phyloP scores from a whole-genome alignment of 768 basidiomycete species.

The Tulasnella calospora region DNA sequence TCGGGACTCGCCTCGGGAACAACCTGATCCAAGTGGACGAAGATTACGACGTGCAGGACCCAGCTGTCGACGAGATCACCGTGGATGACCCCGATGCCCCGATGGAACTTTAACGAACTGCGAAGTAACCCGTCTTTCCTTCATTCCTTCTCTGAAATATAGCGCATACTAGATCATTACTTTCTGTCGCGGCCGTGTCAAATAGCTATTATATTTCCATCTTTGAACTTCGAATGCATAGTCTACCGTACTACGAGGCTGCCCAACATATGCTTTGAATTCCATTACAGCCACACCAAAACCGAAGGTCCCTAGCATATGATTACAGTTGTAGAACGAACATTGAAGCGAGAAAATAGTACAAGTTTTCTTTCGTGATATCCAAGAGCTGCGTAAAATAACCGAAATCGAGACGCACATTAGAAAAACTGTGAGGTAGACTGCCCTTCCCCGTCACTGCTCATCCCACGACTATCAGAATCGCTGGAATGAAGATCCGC shows the following conservation, averaged over 20 bases:
- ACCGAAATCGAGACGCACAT: neutral
- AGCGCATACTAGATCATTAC: neutral
- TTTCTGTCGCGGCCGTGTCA: neutral
- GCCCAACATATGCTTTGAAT: neutral
- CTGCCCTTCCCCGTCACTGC: neutral
- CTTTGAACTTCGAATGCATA: neutral
- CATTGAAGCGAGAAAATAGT: neutral
- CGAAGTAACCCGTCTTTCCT: neutral
- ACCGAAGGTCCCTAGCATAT: neutral
- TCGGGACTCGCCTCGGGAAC: neutral
- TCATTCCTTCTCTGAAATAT: neutral
- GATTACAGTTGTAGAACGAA: neutral
- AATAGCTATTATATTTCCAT: neutral
- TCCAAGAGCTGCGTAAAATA: neutral
- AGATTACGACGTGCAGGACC: slow-evolving; percentile 3
- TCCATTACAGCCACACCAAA: neutral
- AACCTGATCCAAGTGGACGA: neutral
- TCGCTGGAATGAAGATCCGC: neutral
- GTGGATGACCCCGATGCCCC: neutral
- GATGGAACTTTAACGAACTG: neutral
- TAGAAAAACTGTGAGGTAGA: neutral
- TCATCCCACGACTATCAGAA: neutral
- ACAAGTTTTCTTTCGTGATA: neutral
- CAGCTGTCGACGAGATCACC: slow-evolving; percentile 2
- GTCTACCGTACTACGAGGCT: neutral